Percentiles rank a stretch among this genome's conserved stretches.
Conservation (phyloP, 2,329 filamentous ascomycete species). For the Aspergillus latus region DNA sequence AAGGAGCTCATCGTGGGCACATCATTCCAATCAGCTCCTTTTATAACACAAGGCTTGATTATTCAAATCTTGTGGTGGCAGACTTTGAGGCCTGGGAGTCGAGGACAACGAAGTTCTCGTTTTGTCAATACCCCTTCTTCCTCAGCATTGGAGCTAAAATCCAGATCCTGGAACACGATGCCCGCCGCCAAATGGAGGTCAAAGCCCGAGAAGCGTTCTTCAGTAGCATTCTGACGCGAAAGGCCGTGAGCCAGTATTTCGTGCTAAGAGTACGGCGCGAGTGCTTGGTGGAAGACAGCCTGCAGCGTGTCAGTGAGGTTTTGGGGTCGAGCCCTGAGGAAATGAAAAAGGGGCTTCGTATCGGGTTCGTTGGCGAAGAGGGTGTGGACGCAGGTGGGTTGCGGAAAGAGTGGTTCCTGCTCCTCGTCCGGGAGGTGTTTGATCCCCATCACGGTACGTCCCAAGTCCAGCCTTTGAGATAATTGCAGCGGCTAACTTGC, state of each 20-base stretch:
- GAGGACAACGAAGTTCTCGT: conserved; percentile 71
- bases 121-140: conserved; percentile 91
- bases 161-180: conserved; percentile 83
- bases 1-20: conserved; percentile 58
- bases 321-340: conserved; percentile 79
- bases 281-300: conserved; percentile 83
- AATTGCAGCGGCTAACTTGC: conserved; percentile 3
- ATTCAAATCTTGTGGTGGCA: conserved; percentile 70
- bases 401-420: conserved; percentile 91
- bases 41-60: conserved; percentile 83
- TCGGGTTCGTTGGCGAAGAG: conserved; percentile 84
- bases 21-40: conserved; percentile 79
- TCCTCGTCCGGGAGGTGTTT: conserved; percentile 85
- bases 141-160: conserved; percentile 92
- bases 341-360: conserved; percentile 84
- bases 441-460: conserved; percentile 79
- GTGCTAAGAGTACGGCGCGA: conserved; percentile 76
- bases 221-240: conserved; percentile 76
- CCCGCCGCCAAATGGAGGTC: conserved; percentile 81
- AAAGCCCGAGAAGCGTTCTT: conserved; percentile 90
- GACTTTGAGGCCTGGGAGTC: conserved; percentile 90
- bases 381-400: conserved; percentile 87
- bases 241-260: conserved; percentile 73
- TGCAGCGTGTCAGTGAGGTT: conserved; percentile 80
- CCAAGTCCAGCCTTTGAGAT: neutral